A percentile compares a stretch with the other conserved stretches of the same genome.
These are phyloP conservation scores for Aspergillus niger DNA, from an alignment of 2,329 filamentous ascomycete species.

Conservation along the genomic window DNA sequence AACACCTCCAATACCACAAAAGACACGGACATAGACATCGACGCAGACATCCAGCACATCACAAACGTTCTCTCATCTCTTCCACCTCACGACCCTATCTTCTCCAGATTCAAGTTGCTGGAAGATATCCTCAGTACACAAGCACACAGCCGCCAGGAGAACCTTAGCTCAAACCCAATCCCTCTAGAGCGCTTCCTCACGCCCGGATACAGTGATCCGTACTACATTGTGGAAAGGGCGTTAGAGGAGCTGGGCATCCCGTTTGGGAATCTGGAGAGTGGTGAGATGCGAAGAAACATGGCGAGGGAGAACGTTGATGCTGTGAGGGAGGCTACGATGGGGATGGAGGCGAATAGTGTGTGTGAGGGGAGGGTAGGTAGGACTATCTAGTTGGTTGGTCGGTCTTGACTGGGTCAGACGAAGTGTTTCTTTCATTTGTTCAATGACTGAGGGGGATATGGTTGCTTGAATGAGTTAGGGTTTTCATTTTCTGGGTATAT, in stretches of 20 bases:
- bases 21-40: constrained; percentile 1
- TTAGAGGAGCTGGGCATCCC: constrained; percentile 17
- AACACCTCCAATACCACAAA: too few species aligned
- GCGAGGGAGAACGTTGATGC: constrained; percentile 16
- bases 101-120: constrained; percentile 15
- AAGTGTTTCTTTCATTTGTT: too few species aligned
- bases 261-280: constrained; percentile 21
- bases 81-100: background rate
- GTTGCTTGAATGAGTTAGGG: too few species aligned
- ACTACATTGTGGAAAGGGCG: constrained; percentile 18
- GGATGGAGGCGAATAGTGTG: background rate
- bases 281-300: constrained; percentile 16
- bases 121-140: background rate
- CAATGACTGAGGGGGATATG: too few species aligned
- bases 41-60: constrained; percentile 11
- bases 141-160: constrained; percentile 7
- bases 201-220: constrained; percentile 23
- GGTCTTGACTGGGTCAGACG: too few species aligned
- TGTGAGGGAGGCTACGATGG: background rate
- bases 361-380: background rate
- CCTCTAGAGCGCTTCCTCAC: constrained; percentile 31
- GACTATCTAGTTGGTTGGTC: background rate
- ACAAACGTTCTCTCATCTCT: background rate
- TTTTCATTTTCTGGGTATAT: too few species aligned
- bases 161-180: background rate